Evolutionary conservation across 208 protist genomes (phyloP).

Genomic region (Leishmania tropica): DNA sequence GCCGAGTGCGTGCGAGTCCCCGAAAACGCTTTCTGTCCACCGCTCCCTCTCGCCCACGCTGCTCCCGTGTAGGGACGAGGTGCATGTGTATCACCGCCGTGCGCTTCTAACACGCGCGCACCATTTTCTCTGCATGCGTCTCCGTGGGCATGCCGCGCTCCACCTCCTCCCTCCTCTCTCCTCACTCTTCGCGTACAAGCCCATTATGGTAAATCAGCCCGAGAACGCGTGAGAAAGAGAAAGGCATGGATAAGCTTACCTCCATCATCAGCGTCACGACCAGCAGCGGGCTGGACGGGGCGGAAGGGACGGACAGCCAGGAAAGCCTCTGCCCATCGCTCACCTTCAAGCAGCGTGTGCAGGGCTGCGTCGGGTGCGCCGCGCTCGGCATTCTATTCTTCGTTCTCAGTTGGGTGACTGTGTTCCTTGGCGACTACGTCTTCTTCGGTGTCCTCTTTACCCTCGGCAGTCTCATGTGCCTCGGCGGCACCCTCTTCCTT

Average conservation of each 20-base stretch:
- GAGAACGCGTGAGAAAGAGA: not conserved
- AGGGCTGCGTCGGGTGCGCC: slow-evolving; percentile 60
- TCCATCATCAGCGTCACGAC: slow-evolving; percentile 43
- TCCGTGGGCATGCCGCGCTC: not conserved
- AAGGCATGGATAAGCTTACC: slow-evolving; percentile 50
- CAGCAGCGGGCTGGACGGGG: slow-evolving; percentile 22
- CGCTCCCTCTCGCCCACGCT: too few species aligned
- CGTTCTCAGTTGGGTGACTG: slow-evolving; percentile 64
- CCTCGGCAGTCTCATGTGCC: slow-evolving; percentile 57
- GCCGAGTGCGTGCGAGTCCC: not conserved
- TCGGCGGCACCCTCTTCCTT: slow-evolving; percentile 80
- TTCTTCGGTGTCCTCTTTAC: slow-evolving; percentile 82
- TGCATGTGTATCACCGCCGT: too few species aligned
- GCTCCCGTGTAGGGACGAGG: too few species aligned
- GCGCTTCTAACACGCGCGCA: too few species aligned
- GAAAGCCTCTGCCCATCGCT: slow-evolving; percentile 80
- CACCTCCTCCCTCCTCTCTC: not conserved
- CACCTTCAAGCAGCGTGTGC: slow-evolving; percentile 69
- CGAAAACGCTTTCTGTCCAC: not conserved
- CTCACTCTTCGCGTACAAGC: not conserved
- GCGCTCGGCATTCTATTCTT: slow-evolving; percentile 58
- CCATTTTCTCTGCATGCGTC: not conserved
- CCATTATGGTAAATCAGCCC: not conserved
- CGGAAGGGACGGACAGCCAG: slow-evolving; percentile 23
- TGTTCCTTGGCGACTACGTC: slow-evolving; percentile 65